Evolutionary conservation across 306 rosid species (phyloP).

Genomic region (Luffa aegyptiaca): DNA sequence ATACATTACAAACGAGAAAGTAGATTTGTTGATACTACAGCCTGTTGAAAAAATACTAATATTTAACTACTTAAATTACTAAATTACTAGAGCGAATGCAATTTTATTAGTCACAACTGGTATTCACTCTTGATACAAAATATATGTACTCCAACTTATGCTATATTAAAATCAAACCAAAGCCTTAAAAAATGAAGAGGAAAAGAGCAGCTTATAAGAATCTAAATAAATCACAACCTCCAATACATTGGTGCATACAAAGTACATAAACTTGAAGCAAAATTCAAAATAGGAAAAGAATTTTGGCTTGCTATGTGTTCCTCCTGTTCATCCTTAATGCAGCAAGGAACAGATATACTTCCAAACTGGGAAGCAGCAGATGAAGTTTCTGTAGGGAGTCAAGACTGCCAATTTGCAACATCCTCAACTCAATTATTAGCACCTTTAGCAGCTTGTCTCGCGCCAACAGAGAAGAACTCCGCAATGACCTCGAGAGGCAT

Average conservation of each 20-base stretch:
- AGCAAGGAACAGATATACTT: neutral
- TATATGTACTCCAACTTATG: neutral
- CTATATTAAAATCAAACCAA: neutral
- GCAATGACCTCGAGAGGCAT: constrained; percentile 87
- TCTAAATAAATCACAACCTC: constrained; percentile 1
- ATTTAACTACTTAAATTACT: too few relatives aligned
- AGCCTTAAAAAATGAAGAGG: neutral
- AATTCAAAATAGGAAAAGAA: neutral
- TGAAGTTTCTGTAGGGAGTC: neutral
- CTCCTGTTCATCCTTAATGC: neutral
- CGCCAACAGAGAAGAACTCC: constrained; percentile 61
- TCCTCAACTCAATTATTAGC: constrained; percentile 21
- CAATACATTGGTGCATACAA: neutral
- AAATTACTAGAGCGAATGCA: neutral
- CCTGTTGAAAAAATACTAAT: too few relatives aligned
- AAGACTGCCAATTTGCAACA: neutral
- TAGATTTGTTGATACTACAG: too few relatives aligned
- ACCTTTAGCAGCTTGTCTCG: constrained; percentile 44
- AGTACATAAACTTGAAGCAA: neutral
- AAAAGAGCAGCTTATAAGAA: neutral
- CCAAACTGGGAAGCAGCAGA: neutral
- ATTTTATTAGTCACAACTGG: neutral
- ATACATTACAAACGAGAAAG: too few relatives aligned
- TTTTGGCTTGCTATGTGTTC: neutral
- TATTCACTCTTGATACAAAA: neutral